A percentile compares a stretch with the other conserved stretches of the same genome.
Evolutionary conservation across 2,329 filamentous ascomycete genomes (phyloP).

Genomic region (Fusarium napiforme): DNA sequence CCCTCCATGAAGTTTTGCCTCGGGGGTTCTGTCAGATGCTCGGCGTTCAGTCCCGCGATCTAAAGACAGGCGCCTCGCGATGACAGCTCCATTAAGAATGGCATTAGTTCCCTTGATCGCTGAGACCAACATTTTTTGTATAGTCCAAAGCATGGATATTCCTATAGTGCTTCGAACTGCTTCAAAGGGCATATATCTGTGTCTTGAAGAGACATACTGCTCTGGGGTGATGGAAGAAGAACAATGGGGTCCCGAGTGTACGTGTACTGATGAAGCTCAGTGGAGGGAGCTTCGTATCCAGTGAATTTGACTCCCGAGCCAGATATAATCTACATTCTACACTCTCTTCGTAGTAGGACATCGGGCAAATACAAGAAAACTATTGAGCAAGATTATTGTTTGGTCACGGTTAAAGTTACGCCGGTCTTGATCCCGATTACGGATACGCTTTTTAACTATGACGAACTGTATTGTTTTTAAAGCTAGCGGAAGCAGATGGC

Average conservation of each 20-base stretch:
- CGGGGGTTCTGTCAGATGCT: too few species aligned
- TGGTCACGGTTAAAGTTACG: too few species aligned
- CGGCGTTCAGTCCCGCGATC: too few species aligned
- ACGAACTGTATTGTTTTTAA: rapidly evolving
- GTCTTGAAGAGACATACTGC: neutral
- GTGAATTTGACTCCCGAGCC: too few species aligned
- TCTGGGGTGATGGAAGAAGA: neutral
- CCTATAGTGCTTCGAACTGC: rapidly evolving
- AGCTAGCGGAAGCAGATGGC: neutral
- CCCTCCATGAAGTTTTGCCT: rapidly evolving
- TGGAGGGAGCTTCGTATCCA: too few species aligned
- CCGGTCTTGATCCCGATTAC: neutral
- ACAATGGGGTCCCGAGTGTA: rapidly evolving
- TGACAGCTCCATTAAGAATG: neutral
- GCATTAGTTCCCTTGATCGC: neutral
- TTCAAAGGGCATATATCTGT: rapidly evolving
- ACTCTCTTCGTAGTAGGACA: too few species aligned
- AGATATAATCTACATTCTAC: too few species aligned
- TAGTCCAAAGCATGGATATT: neutral
- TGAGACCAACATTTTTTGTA: neutral
- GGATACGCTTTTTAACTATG: neutral
- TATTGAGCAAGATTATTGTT: too few species aligned
- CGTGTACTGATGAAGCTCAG: too few species aligned
- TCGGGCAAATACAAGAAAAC: too few species aligned
- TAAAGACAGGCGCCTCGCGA: neutral